These are phyloP conservation scores for Lachnellula hyalina DNA, from an alignment of 2,329 filamentous ascomycete species.

Conservation along the genomic window DNA sequence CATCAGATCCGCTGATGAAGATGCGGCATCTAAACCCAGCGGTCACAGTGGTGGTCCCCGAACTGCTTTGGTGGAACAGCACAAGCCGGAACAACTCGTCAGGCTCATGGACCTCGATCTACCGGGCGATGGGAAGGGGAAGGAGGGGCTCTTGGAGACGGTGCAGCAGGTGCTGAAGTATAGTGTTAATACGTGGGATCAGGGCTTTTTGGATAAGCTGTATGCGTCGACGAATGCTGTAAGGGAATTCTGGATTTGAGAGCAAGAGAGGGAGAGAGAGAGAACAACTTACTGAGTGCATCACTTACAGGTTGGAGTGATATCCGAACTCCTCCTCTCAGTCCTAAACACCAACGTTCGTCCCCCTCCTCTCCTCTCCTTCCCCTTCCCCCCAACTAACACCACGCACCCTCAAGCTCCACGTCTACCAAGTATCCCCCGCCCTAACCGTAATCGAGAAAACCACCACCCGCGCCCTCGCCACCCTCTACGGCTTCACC, in stretches of 20 bases:
- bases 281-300: too few relatives aligned
- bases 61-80: slow-evolving; percentile 59
- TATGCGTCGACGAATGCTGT: slow-evolving; percentile 86
- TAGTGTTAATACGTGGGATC: slow-evolving; percentile 97
- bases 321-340: slow-evolving; percentile 77
- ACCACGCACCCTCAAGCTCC: slow-evolving; percentile 46
- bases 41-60: slow-evolving; percentile 45
- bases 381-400: background rate
- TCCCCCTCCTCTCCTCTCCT: background rate
- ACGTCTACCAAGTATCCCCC: slow-evolving; percentile 91
- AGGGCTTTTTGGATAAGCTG: slow-evolving; percentile 93
- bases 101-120: slow-evolving; percentile 54
- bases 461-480: slow-evolving; percentile 66
- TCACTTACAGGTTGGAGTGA: slow-evolving; percentile 61
- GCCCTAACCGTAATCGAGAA: slow-evolving; percentile 86
- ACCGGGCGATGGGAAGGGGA: slow-evolving; percentile 54
- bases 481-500: slow-evolving; percentile 68
- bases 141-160: slow-evolving; percentile 67
- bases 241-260: slow-evolving; percentile 20
- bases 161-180: slow-evolving; percentile 70
- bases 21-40: slow-evolving; percentile 47
- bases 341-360: slow-evolving; percentile 83
- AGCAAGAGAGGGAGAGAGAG: too few relatives aligned
- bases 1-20: slow-evolving; percentile 63
- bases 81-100: slow-evolving; percentile 52